phyloP scores from a whole-genome alignment of 768 basidiomycete species.

The Phanerodontia chrysosporium region DNA sequence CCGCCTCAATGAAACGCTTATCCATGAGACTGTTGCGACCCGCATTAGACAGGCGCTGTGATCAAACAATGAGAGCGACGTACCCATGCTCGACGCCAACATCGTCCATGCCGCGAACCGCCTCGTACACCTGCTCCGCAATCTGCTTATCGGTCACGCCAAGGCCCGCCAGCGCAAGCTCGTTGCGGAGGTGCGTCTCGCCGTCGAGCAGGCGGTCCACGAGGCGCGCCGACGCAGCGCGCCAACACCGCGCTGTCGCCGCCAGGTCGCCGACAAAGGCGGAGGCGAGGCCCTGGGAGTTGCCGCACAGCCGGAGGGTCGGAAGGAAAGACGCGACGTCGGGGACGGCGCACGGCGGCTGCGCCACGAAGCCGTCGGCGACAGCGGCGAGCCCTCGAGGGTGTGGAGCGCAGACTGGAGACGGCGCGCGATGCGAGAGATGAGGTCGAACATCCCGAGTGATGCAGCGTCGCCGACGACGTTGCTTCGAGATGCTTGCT shows the following conservation, averaged over 20 bases:
- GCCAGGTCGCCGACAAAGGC: slow-evolving; percentile 19
- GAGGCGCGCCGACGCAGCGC: slow-evolving; percentile 16
- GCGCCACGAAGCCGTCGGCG: neutral
- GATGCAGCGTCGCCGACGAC: too few relatives aligned
- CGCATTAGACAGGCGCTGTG: too few relatives aligned
- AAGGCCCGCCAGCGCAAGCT: neutral
- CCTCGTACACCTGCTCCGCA: slow-evolving; percentile 5
- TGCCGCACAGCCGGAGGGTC: neutral
- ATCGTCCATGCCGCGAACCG: slow-evolving; percentile 12
- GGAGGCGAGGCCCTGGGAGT: slow-evolving; percentile 13
- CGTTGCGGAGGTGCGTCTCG: neutral
- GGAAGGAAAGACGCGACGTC: neutral
- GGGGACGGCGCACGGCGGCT: neutral
- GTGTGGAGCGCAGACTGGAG: neutral
- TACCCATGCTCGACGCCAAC: slow-evolving; percentile 4
- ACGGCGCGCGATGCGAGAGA: neutral
- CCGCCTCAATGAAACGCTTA: slow-evolving; percentile 6
- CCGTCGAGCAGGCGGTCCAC: slow-evolving; percentile 18
- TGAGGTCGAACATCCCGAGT: too few relatives aligned
- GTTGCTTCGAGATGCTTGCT: neutral
- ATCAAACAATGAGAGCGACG: too few relatives aligned
- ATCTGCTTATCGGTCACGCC: neutral
- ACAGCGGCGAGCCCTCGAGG: neutral
- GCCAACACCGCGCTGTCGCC: slow-evolving; percentile 12
- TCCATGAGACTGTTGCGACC: slow-evolving; percentile 12